Base-by-base conservation (phyloP, 164 flowering plant genomes). In the Echeveria elegans region DNA sequence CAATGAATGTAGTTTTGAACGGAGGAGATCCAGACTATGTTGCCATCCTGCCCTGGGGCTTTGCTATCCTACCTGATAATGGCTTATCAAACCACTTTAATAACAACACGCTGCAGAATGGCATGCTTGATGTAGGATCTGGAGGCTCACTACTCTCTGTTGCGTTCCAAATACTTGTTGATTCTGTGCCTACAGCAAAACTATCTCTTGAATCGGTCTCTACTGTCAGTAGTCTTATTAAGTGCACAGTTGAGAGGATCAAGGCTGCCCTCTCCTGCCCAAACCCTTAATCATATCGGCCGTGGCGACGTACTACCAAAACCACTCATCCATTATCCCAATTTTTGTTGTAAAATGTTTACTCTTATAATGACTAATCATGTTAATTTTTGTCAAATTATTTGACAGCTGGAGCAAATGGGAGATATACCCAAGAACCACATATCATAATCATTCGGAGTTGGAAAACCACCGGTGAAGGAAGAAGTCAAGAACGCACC, bases 31-130 rank as follows among this genome's bases (percentile, higher is more conserved):
- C 83, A 1, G 82, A 76, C 30, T 1, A 24, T 1, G 69, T 75
- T 4, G 29, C 53, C 0, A 50, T 80, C 26, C 56, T 78, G 71
- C 74, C 83, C 24, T 80, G 80, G 1, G 86, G 86, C 9, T 80
- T 82, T 56, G 65, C 73, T 1, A 63, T 82, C 48, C 71, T 76
- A 7, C 86, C 86, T 1, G 75, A 73, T n/a, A 34, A 41, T 28
- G 52, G 61, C 21, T 40, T 26, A 12, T n/a, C 45, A 31, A 24
- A 21, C 45, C 18, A 11, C 10, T 45, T 28, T 28, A 34, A 34
- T 34, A 12, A 26, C 16, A 56, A 26, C 5, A 28, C 5, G 2
- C 1, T 0, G 29, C 60, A 53, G 31, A 30, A 63, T 16, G 47
- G n/a, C n/a, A 12, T 32, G 28, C 30, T 18, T 50, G 60, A 23